These are phyloP conservation scores for Pisolithus sp. DNA, from an alignment of 768 basidiomycete species.

Conservation along the genomic window DNA sequence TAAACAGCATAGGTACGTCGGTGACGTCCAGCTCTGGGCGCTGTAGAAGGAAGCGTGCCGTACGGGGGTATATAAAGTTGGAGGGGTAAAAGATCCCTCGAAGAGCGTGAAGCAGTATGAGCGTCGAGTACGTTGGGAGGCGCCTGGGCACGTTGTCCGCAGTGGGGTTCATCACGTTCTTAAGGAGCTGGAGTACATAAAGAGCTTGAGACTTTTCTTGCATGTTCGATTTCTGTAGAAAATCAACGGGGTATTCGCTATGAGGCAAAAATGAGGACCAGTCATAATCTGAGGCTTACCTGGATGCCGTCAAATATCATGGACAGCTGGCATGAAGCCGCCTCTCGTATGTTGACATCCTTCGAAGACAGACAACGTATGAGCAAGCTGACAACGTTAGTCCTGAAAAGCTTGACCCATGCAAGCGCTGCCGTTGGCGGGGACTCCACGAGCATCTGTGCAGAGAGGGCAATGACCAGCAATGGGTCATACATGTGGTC, in stretches of 20 bases:
- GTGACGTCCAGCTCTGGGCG: constrained; percentile 70
- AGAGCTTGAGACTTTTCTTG: constrained; percentile 72
- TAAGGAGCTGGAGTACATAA: constrained; percentile 62
- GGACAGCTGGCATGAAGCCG: constrained; percentile 57
- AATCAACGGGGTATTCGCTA: neutral
- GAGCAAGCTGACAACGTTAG: constrained; percentile 68
- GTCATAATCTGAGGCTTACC: constrained; percentile 35
- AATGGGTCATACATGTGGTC: constrained; percentile 69
- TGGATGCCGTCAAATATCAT: constrained; percentile 55
- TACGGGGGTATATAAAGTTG: constrained; percentile 81
- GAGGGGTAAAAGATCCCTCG: constrained; percentile 82
- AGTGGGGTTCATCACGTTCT: constrained; percentile 45
- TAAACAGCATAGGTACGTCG: constrained; percentile 89
- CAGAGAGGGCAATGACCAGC: constrained; percentile 64
- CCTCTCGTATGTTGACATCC: constrained; percentile 49
- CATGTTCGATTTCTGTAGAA: constrained; percentile 52
- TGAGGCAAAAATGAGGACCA: neutral
- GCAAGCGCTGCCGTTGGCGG: constrained; percentile 58
- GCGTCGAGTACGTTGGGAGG: constrained; percentile 70
- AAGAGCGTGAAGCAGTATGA: constrained; percentile 79
- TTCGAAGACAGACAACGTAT: constrained; percentile 68
- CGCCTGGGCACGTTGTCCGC: constrained; percentile 38
- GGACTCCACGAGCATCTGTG: constrained; percentile 55
- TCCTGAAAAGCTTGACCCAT: constrained; percentile 85
- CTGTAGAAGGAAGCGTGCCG: constrained; percentile 84